Evolutionary conservation across 768 basidiomycete species (phyloP).

Genomic region (Russula emetica): DNA sequence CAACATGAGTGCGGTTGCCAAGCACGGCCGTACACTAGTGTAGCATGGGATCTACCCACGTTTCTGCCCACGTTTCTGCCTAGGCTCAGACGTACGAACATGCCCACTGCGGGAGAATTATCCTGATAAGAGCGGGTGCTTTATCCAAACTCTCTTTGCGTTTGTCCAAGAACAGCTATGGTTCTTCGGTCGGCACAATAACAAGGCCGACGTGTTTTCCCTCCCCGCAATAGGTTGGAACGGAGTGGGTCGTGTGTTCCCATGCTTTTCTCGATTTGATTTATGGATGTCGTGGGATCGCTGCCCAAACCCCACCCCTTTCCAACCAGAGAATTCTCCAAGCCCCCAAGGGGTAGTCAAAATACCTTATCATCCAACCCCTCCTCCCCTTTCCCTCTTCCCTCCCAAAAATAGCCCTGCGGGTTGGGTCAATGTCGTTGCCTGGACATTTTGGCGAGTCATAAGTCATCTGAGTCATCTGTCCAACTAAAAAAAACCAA

Average conservation of each 20-base stretch:
- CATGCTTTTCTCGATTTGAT: background rate
- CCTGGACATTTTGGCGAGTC: background rate
- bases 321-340: background rate
- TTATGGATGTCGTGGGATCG: background rate
- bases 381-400: background rate
- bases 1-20: no score
- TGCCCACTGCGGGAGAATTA: background rate
- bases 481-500: background rate
- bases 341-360: background rate
- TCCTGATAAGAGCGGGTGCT: background rate
- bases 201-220: background rate
- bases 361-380: background rate
- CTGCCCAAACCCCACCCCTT: background rate
- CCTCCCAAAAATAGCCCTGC: background rate
- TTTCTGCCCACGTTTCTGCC: no score
- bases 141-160: background rate
- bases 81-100: no score
- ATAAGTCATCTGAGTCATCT: background rate
- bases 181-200: background rate
- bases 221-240: background rate
- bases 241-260: background rate
- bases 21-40: no score
- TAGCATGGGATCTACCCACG: no score
- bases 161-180: background rate
- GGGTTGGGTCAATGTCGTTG: background rate